Evolutionary conservation across 2,329 filamentous ascomycete genomes (phyloP).

Genomic region (Canariomyces notabilis): DNA sequence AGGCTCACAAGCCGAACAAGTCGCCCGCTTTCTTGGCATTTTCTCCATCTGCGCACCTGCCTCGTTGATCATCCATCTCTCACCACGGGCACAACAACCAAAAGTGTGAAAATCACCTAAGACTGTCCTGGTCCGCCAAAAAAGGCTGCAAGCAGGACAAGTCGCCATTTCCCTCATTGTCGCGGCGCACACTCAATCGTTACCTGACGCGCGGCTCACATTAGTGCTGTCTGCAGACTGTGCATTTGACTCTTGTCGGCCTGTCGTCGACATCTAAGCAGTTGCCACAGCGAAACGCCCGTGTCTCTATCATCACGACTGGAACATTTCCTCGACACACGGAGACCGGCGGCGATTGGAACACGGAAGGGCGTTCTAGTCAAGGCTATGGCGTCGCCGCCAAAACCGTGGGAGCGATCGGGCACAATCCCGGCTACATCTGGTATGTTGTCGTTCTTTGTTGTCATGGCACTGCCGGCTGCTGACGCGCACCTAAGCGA

Average conservation of each 20-base stretch:
- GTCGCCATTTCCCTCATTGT: background rate
- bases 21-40: slow-evolving; percentile 5
- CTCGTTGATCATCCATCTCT: slow-evolving; percentile 3
- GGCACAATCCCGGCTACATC: slow-evolving; percentile 50
- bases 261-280: background rate
- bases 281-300: background rate
- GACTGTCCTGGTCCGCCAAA: too few species aligned
- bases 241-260: background rate
- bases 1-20: slow-evolving; percentile 21
- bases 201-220: slow-evolving; percentile 5
- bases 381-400: slow-evolving; percentile 67
- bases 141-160: background rate
- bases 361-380: background rate
- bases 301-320: slow-evolving; percentile 2
- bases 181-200: background rate
- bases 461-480: slow-evolving; percentile 17
- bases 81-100: slow-evolving; percentile 3
- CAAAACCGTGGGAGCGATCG: slow-evolving; percentile 93
- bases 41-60: slow-evolving; percentile 5
- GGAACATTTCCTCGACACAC: slow-evolving; percentile 2
- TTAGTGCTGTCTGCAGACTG: background rate
- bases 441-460: slow-evolving; percentile 39
- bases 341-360: background rate
- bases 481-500: slow-evolving; percentile 14
- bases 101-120: too few species aligned